Evolutionary conservation across 164 flowering plant species (phyloP).

Genomic region (Stephania yunnanensis): DNA sequence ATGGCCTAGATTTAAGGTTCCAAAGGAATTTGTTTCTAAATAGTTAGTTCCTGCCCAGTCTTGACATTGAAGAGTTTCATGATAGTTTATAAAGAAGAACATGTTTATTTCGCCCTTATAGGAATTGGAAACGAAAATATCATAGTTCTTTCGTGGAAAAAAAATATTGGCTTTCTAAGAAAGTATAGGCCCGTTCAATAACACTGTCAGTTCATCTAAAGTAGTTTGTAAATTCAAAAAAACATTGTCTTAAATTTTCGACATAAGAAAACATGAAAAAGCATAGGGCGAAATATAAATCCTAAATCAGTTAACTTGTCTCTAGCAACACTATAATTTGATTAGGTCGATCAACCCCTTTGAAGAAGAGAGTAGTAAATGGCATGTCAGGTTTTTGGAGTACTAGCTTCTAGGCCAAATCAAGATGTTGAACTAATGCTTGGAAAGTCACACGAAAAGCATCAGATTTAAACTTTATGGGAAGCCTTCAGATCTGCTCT

Average conservation of each 20-base stretch:
- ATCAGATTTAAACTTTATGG: not conserved
- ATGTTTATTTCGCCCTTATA: too few relatives aligned
- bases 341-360: not conserved
- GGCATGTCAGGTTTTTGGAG: not conserved
- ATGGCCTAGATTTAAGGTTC: not conserved
- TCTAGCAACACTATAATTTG: not conserved
- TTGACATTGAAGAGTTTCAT: too few relatives aligned
- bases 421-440: not conserved
- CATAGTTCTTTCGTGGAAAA: too few relatives aligned
- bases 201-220: not conserved
- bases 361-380: not conserved
- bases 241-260: not conserved
- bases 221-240: not conserved
- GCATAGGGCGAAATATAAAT: not conserved
- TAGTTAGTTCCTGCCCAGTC: too few relatives aligned
- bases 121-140: too few relatives aligned
- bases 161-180: too few relatives aligned
- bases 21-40: not conserved
- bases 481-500: not conserved
- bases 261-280: not conserved
- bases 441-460: not conserved
- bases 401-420: not conserved
- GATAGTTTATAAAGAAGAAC: too few relatives aligned
- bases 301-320: not conserved
- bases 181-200: not conserved